Evolutionary conservation across 2,329 filamentous ascomycete species (phyloP).

Genomic region (Torrubiellomyces zombiae): DNA sequence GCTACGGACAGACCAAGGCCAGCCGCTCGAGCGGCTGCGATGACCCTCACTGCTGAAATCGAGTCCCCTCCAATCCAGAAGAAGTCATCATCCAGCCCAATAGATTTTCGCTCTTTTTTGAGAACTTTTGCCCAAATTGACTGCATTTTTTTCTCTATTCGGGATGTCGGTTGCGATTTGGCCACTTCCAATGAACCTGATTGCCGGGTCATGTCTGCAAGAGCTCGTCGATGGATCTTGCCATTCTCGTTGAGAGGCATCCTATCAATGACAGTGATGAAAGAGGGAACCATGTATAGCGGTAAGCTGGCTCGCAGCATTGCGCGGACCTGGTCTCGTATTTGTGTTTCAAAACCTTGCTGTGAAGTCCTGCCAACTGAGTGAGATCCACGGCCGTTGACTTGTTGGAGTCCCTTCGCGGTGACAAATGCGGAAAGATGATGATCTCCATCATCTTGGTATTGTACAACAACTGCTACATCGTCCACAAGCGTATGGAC

Average conservation of each 20-base stretch:
- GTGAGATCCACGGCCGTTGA: too few species aligned
- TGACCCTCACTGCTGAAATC: conserved; percentile 9
- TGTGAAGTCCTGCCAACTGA: too few species aligned
- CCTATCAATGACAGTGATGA: conserved; percentile 4
- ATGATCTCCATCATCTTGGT: neutral
- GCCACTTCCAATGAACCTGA: neutral
- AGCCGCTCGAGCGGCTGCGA: conserved; percentile 5
- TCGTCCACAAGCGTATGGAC: neutral
- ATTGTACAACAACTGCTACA: neutral
- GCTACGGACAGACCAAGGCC: conserved; percentile 7
- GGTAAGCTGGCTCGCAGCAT: conserved; percentile 4
- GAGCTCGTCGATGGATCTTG: conserved; percentile 8
- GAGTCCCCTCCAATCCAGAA: conserved; percentile 15
- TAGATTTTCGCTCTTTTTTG: conserved; percentile 8
- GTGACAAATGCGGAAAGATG: too few species aligned
- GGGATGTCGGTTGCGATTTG: neutral
- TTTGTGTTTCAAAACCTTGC: too few species aligned
- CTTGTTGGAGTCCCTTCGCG: too few species aligned
- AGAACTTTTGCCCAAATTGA: conserved; percentile 16
- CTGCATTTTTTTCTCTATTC: neutral
- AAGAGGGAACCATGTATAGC: conserved; percentile 9
- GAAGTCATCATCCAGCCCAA: conserved; percentile 9
- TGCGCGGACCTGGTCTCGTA: neutral
- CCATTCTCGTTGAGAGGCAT: conserved; percentile 7
- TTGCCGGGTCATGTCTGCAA: conserved; percentile 1